Evolutionary conservation across 495 filamentous ascomycete genomes (phyloP), one percentile per base, ranked within the genome.

Genomic region (Cercophora samala): DNA sequence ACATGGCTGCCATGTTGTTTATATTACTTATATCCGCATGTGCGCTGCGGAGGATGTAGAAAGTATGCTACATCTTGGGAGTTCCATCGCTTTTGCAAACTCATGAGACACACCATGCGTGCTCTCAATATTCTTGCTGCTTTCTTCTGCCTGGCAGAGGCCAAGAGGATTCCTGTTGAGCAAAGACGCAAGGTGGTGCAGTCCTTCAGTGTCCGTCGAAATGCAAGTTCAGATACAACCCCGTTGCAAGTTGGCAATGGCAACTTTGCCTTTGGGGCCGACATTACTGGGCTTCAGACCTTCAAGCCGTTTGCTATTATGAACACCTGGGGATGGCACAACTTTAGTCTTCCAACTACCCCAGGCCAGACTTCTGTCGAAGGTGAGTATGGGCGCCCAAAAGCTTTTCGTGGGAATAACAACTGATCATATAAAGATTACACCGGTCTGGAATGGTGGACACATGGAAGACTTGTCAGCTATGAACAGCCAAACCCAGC

Each of bases 291-390:
- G 3, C 72, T 85, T 42, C 85, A 88, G 74, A 88, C 84, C 19
- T 88, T 88, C 75, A 80, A 84, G 68, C 83, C 86, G 18, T 86
- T 85, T 70, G 83, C 78, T 54, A 86, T 80, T 5, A 76, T 87
- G 66, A 85, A 82, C 2, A 81, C 81, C 6, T 85, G 82, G 82
- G 81, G 83, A 8, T 86, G 83, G 84, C 83, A 86, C 76, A 86
- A 86, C 69, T 82, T 83, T 67, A 84, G 82, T 22, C 71, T 85
- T 37, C 83, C 84, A 3, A 82, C 77, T 18, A 80, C 79, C 0
- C 65, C 67, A 17, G 72, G 73, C 11, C 80, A 81, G 60, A 80
- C 77, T 3, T 77, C 74, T 9, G 64, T 78, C 11, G 68, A 76
- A 32, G 78, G 76, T 80, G 64, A 37, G 73, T 66, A 19, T 9